Base-by-base conservation (phyloP, 2,329 filamentous ascomycete genomes). In the Passalora sequoiae region DNA sequence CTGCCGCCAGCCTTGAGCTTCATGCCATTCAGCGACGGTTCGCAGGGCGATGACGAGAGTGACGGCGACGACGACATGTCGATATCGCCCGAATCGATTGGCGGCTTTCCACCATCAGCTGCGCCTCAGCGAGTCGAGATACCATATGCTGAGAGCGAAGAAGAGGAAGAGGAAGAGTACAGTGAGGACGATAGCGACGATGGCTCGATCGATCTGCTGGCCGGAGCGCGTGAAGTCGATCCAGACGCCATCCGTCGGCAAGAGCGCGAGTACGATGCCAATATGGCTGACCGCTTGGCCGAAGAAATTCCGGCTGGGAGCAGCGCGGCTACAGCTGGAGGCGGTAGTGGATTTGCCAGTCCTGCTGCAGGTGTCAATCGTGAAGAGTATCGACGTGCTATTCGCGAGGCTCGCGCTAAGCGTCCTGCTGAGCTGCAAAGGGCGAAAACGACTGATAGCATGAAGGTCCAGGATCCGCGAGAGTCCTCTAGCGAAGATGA, bases 291-390 rank as follows among this genome's bases (percentile, higher is more conserved):
- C 16, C 65, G 70, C 1, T 57, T 74, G 0, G 69, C 69, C 0
- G 69, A 73, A 24, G 69, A 71, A 12, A 74, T 74, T 25, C 69
- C 69, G 0, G 67, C 70, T 1, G 71, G 71, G 9, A 72, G 69
- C 38, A 70, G 67, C 8, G 71, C 71, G 2, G 67, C 67, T 2
- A 73, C 71, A 0, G 71, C 70, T 3, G 70, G 68, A 3, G 71
- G 71, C 7, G 71, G 71, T 5, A 72, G 69, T 30, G 71, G 71
- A 0, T 72, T 69, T 44, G 68, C 66, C 27, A 71, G 60, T 32
- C 71, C 71, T 3, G 57, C 50, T 1, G 52, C 44, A 36, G 51
- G 41, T 16, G 44, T 52, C 7, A 44, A 31, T 33, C 40, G 38
- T 7, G 44, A 54, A n/a, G 50, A 53, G 3, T 53, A 54, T 28